phyloP scores from a whole-genome alignment of 1,139 yeast species.

The Magnusiomyces suaveolens region DNA sequence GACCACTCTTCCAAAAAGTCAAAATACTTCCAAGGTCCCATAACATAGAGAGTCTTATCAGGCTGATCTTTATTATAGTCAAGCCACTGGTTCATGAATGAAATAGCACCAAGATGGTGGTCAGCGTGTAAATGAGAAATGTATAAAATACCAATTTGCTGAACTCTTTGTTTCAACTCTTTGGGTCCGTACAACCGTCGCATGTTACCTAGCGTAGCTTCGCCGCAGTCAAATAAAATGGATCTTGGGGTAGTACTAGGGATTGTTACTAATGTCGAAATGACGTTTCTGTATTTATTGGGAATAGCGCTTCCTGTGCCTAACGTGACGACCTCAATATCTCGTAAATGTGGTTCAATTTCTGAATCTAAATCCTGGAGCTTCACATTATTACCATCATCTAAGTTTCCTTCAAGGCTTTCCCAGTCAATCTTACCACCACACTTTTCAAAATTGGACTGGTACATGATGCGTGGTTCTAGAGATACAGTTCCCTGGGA shows the following conservation, averaged over 20 bases:
- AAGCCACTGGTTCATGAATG: constrained; percentile 65
- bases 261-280: constrained; percentile 35
- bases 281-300: constrained; percentile 71
- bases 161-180: constrained; percentile 35
- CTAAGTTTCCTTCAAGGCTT: background rate
- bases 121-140: constrained; percentile 95
- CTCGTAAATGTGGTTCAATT: constrained; percentile 12
- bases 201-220: constrained; percentile 73
- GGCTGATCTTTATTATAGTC: constrained; percentile 26
- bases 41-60: constrained; percentile 38
- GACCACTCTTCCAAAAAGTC: constrained; percentile 66
- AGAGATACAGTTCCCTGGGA: constrained; percentile 17
- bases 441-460: constrained; percentile 9
- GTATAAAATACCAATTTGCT: constrained; percentile 55
- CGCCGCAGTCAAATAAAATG: constrained; percentile 82
- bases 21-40: constrained; percentile 69
- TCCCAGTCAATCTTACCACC: constrained; percentile 16
- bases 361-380: constrained; percentile 6
- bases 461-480: constrained; percentile 19
- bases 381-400: background rate
- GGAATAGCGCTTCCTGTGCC: constrained; percentile 97
- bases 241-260: constrained; percentile 9
- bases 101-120: constrained; percentile 79
- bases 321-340: constrained; percentile 58
- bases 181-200: constrained; percentile 50